Conservation (phyloP, 345 rosid genomes). For the Ailanthus altissimus region DNA sequence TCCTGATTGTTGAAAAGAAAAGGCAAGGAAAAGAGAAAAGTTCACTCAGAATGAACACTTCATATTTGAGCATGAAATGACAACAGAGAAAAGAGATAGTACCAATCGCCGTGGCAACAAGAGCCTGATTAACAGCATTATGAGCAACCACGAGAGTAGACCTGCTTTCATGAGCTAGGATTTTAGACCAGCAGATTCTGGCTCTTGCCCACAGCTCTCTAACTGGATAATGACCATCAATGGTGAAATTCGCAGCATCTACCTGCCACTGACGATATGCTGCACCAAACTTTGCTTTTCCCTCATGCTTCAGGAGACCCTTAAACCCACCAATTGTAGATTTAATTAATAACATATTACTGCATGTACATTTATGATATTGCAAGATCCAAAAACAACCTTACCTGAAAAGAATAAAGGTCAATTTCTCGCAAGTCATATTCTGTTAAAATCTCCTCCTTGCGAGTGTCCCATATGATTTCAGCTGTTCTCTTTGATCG, state of each 20-base stretch:
- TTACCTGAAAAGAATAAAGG: slow-evolving; percentile 85
- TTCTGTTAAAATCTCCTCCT: slow-evolving; percentile 59
- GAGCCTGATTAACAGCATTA: slow-evolving; percentile 96
- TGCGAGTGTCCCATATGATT: slow-evolving; percentile 76
- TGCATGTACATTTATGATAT: not conserved
- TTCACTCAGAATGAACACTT: slow-evolving; percentile 13
- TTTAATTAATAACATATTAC: not conserved
- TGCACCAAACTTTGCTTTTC: slow-evolving; percentile 72
- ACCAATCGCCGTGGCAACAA: slow-evolving; percentile 87
- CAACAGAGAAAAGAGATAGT: slow-evolving; percentile 21
- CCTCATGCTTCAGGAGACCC: slow-evolving; percentile 90
- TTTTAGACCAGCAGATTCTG: slow-evolving; percentile 62
- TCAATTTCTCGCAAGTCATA: slow-evolving; percentile 87
- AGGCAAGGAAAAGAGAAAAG: slow-evolving; percentile 1
- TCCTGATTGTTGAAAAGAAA: slow-evolving; percentile 42
- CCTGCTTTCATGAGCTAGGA: slow-evolving; percentile 72
- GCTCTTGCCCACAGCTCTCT: slow-evolving; percentile 91
- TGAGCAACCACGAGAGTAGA: slow-evolving; percentile 97
- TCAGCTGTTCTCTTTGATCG: slow-evolving; percentile 88
- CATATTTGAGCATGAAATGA: not conserved
- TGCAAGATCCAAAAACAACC: not conserved
- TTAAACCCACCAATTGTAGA: slow-evolving; percentile 31
- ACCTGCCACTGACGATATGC: slow-evolving; percentile 81
- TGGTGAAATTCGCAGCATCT: slow-evolving; percentile 75
- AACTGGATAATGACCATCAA: slow-evolving; percentile 87